Evolutionary conservation across 2,329 filamentous ascomycete genomes (phyloP), one percentile per base, ranked within the genome.

Genomic region (Akanthomyces muscarius): DNA sequence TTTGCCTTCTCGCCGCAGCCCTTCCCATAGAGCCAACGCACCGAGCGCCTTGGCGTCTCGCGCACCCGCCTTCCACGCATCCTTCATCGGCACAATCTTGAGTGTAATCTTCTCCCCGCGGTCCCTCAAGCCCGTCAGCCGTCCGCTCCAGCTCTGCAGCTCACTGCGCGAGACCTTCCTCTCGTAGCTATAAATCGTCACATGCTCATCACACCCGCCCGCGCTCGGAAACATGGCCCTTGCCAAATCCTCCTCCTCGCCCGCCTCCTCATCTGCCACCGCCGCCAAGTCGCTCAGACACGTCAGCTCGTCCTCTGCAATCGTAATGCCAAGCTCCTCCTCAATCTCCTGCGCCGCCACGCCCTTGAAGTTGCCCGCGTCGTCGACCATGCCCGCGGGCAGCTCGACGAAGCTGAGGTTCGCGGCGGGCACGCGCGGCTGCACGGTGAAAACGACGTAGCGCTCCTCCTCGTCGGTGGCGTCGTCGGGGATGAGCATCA

Each of bases 51-150:
- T 88, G 1, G 81, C 79, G 69, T 88, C 86, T 21, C 83, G 76
- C 0, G 78, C 80, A 0, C 82, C 85, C 68, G 82, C 83, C 65
- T 72, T 77, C 85, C 85, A 88, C 10, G 86, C 73, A 66, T 87
- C 78, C 67, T 77, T 74, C 75, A 87, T 76, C 51, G 74, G 80
- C 14, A 88, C 82, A 33, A 88, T 70, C 72, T 83, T 86, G 62
- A 88, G 73, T 13, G 83, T 85, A 66, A 88, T 88, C 75, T 79
- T 86, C 75, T 88, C 85, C 2, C 85, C 85, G 10, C 86, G 69
- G 6, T 82, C 79, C 57, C 85, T 76, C 68, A 87, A 68, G 0
- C 86, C 86, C 25, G 85, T 87, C 57, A 86, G 70, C 58, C 80
- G 80, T 2, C 85, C 85, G 41, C 77, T 80, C 84, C 83, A 87